Evolutionary conservation across 116 monocot species (phyloP).

Genomic region (Trichopus zeylanicus): DNA sequence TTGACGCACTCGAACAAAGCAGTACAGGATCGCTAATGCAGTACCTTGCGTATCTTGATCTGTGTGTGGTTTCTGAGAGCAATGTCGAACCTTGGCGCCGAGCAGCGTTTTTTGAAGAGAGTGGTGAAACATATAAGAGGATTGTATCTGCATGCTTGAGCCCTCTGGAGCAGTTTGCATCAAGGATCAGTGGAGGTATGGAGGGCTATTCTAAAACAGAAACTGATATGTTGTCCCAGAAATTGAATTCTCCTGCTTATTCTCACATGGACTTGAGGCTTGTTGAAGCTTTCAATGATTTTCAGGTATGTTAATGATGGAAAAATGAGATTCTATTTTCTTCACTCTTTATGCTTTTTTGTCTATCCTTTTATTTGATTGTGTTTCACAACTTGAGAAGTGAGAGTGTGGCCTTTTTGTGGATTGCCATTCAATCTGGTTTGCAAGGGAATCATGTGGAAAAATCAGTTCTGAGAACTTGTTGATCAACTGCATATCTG

Average conservation of each 20-base stretch:
- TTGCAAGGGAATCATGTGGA: no score
- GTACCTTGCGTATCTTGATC: constrained; percentile 89
- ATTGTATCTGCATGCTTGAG: constrained; percentile 59
- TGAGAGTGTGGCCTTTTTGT: no score
- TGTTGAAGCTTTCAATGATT: constrained; percentile 64
- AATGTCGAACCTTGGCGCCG: constrained; percentile 90
- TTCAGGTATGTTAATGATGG: constrained; percentile 46
- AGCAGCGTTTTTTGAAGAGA: constrained; percentile 94
- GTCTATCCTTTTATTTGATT: no score
- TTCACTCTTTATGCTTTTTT: no score
- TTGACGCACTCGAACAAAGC: constrained; percentile 84
- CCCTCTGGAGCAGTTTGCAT: constrained; percentile 74
- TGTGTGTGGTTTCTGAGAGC: constrained; percentile 69
- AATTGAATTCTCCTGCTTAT: constrained; percentile 31
- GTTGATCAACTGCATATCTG: no score
- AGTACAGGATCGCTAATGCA: constrained; percentile 71
- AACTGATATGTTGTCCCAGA: constrained; percentile 48
- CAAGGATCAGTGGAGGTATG: constrained; percentile 49
- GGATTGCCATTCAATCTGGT: no score
- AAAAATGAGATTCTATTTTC: not conserved
- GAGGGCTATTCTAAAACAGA: constrained; percentile 48
- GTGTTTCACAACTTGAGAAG: no score
- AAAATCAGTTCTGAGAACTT: no score
- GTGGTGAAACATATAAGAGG: constrained; percentile 84
- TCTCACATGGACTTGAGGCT: constrained; percentile 29